These are phyloP conservation scores for Patellaria atrata DNA, from an alignment of 495 filamentous ascomycete genomes.

Conservation along the genomic window DNA sequence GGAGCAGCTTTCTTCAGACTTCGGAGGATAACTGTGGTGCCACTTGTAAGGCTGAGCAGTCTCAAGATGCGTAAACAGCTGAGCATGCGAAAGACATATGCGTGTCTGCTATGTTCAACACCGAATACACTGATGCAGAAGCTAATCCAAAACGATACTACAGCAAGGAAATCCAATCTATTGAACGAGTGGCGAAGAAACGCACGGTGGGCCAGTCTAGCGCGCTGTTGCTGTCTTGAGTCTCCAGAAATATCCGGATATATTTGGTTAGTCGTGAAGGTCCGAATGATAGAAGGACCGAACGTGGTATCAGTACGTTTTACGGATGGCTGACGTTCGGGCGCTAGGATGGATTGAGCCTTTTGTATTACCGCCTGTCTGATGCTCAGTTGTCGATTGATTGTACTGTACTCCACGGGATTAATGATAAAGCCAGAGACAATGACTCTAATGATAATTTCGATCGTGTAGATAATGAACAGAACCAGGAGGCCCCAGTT, in stretches of 20 bases:
- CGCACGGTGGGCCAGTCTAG: slow-evolving; percentile 74
- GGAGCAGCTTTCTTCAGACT: slow-evolving; percentile 94
- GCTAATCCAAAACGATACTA: slow-evolving; percentile 91
- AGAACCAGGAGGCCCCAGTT: slow-evolving; percentile 71
- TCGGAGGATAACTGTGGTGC: slow-evolving; percentile 82
- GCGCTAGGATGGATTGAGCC: slow-evolving; percentile 60
- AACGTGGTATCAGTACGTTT: slow-evolving; percentile 27
- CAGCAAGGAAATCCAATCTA: slow-evolving; percentile 84
- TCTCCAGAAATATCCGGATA: slow-evolving; percentile 39
- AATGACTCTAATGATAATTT: slow-evolving; percentile 65
- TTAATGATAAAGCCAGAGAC: slow-evolving; percentile 91
- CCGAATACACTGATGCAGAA: slow-evolving; percentile 56
- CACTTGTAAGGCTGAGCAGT: slow-evolving; percentile 76
- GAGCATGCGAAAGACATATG: slow-evolving; percentile 92
- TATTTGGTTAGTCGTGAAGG: slow-evolving; percentile 64
- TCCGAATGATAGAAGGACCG: slow-evolving; percentile 56
- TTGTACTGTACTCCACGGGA: slow-evolving; percentile 68
- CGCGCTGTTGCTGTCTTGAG: slow-evolving; percentile 64
- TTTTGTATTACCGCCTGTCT: slow-evolving; percentile 58
- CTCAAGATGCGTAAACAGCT: slow-evolving; percentile 86
- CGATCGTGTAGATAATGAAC: slow-evolving; percentile 83
- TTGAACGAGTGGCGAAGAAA: slow-evolving; percentile 94
- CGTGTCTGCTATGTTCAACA: slow-evolving; percentile 48
- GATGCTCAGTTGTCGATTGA: slow-evolving; percentile 55
- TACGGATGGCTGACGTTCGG: slow-evolving; percentile 55